Base-by-base conservation (phyloP, 176 grass and related monocot species). In the Poa annua region DNA sequence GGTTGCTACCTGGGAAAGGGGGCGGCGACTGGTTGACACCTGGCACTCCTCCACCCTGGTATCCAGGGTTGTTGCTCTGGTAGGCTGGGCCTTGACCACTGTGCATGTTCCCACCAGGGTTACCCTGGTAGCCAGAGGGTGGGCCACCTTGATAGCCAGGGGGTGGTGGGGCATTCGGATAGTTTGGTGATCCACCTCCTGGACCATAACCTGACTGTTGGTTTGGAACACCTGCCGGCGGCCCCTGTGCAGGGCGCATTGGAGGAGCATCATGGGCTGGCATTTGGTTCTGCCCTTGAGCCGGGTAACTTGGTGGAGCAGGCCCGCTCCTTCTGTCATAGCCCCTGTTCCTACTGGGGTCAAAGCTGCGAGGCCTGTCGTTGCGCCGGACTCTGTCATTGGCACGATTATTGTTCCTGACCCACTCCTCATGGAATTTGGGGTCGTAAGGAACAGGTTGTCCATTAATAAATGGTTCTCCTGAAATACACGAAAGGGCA, bases 401-500 rank as follows among this genome's bases (percentile, higher is more conserved):
- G 17, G 88, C 92, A 71, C 86, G 86, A 0, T 53, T 53, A 69
- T 93, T 91, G 72, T 98, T 98, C 47, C 88, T 81, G 16, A 95
- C 84, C 92, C 95, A 95, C 71, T 98, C 92, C 71, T 98, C 95
- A 79, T 98, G 95, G 62, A 88, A 98, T 61, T 90, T 98, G 0
- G 90, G 90, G 34, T 98, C 92, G 17, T 93, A 95, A 72, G 95
- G 90, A 73, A 98, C 90, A 50, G 91, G 87, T 85, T 99, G 63
- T 68, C 91, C 93, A 84, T 98, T 81, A 51, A 98, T 85, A 79
- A 98, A 99, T 47, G 95, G 95, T n/a, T 99, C 96, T 34, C 96
- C 93, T 99, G 76, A 39, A 83, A 80, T 51, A 83, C 26, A 84
- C 25, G 55, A 78, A 48, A 79, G 72, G 4, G 20, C 15, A 50